Evolutionary conservation across 108 stramenopile genomes (phyloP), one percentile per base, ranked within the genome.

Genomic region (Nannochloropsis salina): DNA sequence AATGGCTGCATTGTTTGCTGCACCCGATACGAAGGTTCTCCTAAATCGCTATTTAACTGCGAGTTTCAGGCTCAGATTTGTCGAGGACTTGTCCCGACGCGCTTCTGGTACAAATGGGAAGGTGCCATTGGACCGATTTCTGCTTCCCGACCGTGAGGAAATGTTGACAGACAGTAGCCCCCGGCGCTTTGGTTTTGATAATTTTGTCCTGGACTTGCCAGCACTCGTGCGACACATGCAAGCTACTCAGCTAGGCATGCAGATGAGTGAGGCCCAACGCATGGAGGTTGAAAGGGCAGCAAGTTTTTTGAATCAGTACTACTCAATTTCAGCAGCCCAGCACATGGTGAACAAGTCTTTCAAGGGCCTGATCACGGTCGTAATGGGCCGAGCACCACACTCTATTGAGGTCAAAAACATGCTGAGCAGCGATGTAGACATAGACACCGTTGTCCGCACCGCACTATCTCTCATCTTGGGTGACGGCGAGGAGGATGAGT

Each of bases 271-370:
- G 61, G 61, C 15, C 4, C 15, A 74, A n/a, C 61, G 61, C 20
- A 8, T 74, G 61, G 61, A 74, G 3, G 61, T 74, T n/a, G 2
- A 3, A 74, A 15, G 61, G 8, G 61, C 61, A n/a, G 61, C n/a
- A n/a, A 15, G 61, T 74, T n/a, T 74, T 74, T 74, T 74, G 61
- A 74, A 74, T 74, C 61, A 74, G 61, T 74, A 74, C n/a, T 74
- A 74, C n/a, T 74, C 61, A 15, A 74, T 74, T n/a, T 74, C 61
- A n/a, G 61, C 61, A n/a, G 61, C 61, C 20, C 61, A 74, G 61
- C 61, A 74, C 61, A 74, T 74, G 61, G 61, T 74, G 0, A 74
- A 74, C n/a, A 74, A 74, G 61, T 15, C 61, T n/a, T 74, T 15
- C n/a, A 74, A 74, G 61, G 61, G 61, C 20, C 0, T 74, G 61